A percentile compares a stretch with the other conserved stretches of the same genome.
Conservation (phyloP, 2,329 filamentous ascomycete genomes). For the Fusarium paranaense region DNA sequence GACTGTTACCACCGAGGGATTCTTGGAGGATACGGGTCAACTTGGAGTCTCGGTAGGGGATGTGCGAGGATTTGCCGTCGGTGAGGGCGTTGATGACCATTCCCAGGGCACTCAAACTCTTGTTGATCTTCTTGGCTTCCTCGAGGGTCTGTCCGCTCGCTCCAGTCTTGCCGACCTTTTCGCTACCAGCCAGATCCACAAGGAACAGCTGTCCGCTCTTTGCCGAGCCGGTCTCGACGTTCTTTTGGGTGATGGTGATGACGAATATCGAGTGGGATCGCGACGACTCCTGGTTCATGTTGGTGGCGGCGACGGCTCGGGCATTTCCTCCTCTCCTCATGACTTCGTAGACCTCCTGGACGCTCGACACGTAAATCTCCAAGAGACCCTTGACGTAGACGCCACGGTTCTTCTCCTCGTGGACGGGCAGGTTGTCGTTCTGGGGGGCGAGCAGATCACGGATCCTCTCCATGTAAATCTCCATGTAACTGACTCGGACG, state of each 20-base stretch:
- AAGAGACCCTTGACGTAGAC: constrained; percentile 96
- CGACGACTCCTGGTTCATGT: constrained; percentile 99
- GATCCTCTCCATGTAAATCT: constrained; percentile 99
- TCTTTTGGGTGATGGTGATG: constrained; percentile 97
- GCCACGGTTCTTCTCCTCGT: constrained; percentile 95
- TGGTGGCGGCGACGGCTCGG: constrained; percentile 93
- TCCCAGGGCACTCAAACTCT: constrained; percentile 95
- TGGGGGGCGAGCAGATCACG: constrained; percentile 91
- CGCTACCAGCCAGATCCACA: constrained; percentile 97
- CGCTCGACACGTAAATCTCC: constrained; percentile 95
- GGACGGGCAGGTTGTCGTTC: constrained; percentile 96
- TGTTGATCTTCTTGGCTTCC: constrained; percentile 99
- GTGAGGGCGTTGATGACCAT: constrained; percentile 99
- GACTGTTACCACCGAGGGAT: constrained; percentile 95
- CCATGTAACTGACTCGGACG: constrained; percentile 99
- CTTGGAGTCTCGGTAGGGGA: constrained; percentile 98
- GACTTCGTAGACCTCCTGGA: constrained; percentile 96
- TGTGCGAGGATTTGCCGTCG: constrained; percentile 94
- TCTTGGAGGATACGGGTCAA: constrained; percentile 97
- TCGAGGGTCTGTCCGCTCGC: constrained; percentile 97
- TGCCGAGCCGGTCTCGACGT: constrained; percentile 93
- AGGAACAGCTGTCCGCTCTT: constrained; percentile 97
- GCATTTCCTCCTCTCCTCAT: constrained; percentile 93
- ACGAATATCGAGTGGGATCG: constrained; percentile 99
- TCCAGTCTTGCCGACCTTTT: constrained; percentile 98